These are phyloP conservation scores for Neopestalotiopsis rosae DNA, from an alignment of 2,329 filamentous ascomycete species.

Conservation along the genomic window DNA sequence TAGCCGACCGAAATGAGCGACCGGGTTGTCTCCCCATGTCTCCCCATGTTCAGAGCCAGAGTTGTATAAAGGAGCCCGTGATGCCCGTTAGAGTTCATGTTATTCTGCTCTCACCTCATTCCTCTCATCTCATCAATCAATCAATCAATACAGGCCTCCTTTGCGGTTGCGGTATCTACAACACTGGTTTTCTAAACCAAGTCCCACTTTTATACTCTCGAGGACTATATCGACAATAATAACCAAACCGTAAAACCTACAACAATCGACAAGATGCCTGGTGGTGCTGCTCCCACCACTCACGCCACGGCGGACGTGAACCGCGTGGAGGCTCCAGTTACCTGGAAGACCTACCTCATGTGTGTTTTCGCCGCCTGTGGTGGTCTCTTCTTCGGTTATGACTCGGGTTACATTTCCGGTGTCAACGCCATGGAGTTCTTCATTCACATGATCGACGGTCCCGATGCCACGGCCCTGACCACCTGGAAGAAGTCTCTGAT, in stretches of 20 bases:
- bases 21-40: too few species aligned
- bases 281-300: slow-evolving; percentile 15
- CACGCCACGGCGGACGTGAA: slow-evolving; percentile 56
- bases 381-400: slow-evolving; percentile 80
- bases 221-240: background rate
- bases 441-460: slow-evolving; percentile 38
- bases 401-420: slow-evolving; percentile 63
- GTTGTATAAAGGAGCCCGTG: slow-evolving; percentile 13
- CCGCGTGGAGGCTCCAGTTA: slow-evolving; percentile 71
- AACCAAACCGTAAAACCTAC: background rate
- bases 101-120: background rate
- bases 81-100: slow-evolving; percentile 8
- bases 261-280: slow-evolving; percentile 14
- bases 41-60: background rate
- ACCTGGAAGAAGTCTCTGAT: slow-evolving; percentile 60
- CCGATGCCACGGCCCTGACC: slow-evolving; percentile 38
- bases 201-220: slow-evolving; percentile 15
- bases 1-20: background rate
- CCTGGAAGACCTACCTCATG: slow-evolving; percentile 70
- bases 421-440: slow-evolving; percentile 44
- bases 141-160: background rate
- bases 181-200: background rate
- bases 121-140: background rate
- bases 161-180: too few species aligned
- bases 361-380: slow-evolving; percentile 75